These are phyloP conservation scores for Canariomyces notabilis DNA, from an alignment of 2,329 filamentous ascomycete genomes.

Conservation along the genomic window DNA sequence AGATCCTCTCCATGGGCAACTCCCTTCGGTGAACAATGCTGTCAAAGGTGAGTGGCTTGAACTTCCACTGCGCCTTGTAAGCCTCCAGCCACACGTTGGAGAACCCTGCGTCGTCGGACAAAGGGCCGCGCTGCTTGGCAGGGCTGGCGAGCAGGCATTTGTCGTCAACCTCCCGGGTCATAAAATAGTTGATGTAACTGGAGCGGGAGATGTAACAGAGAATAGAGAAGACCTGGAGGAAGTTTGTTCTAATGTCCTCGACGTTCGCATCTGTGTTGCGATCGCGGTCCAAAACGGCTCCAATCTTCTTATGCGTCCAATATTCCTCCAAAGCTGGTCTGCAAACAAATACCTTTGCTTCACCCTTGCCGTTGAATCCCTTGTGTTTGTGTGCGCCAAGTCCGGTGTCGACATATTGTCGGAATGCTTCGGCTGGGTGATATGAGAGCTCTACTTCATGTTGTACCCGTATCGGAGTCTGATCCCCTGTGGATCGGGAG, in stretches of 20 bases:
- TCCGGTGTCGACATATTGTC: no score
- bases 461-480: no score
- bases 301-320: not conserved
- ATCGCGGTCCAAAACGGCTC: not conserved
- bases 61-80: slow-evolving; percentile 2
- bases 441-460: no score
- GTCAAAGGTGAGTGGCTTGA: not conserved
- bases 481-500: no score
- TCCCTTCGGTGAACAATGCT: no score
- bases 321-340: not conserved
- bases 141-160: no score
- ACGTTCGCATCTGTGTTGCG: not conserved
- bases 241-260: not conserved
- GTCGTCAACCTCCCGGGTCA: not conserved
- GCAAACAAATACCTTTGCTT: no score
- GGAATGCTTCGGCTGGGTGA: no score
- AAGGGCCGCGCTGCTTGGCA: not conserved
- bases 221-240: not conserved
- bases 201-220: slow-evolving; percentile 2
- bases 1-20: not conserved
- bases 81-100: not conserved
- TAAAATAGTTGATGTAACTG: not conserved
- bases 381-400: no score
- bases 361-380: no score
- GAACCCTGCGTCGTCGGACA: not conserved